Percentiles rank a stretch among this genome's conserved stretches.
Conservation (phyloP, 306 rosid species). For the Fagus crenata region DNA sequence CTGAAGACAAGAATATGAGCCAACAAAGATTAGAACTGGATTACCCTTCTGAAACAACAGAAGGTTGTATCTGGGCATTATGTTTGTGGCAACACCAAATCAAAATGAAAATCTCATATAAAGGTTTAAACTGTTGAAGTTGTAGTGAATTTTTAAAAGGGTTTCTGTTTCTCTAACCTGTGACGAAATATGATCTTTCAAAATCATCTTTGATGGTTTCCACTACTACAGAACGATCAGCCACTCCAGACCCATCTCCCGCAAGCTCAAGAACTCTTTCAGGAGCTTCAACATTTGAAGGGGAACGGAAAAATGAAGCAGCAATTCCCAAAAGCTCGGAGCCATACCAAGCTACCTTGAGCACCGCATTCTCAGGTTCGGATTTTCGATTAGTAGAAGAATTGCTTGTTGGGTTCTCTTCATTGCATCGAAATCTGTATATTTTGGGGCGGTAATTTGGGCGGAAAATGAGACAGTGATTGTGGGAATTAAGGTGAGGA, state of each 20-base stretch:
- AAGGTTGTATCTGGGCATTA: background rate
- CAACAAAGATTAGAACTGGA: background rate
- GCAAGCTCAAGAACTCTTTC: conserved; percentile 42
- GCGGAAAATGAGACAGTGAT: conserved; percentile 20
- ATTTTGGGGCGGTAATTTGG: conserved; percentile 29
- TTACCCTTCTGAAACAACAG: background rate
- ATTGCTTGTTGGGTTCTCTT: conserved; percentile 38
- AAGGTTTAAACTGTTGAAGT: background rate
- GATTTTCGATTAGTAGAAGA: conserved; percentile 41
- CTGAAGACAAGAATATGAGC: background rate
- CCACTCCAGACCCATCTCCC: conserved; percentile 39
- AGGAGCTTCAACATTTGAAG: conserved; percentile 40
- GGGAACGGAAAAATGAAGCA: conserved; percentile 70
- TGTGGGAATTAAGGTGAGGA: conserved; percentile 28
- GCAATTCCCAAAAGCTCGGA: conserved; percentile 89
- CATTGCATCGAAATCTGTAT: conserved; percentile 54
- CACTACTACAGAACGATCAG: conserved; percentile 54
- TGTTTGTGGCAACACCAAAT: background rate
- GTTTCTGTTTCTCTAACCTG: conserved; percentile 36
- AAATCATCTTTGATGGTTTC: conserved; percentile 56
- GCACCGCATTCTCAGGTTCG: conserved; percentile 56
- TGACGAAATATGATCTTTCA: conserved; percentile 59
- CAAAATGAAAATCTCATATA: background rate
- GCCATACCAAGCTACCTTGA: conserved; percentile 83
- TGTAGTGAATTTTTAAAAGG: background rate